These are phyloP conservation scores for Hansenula anomala DNA, from an alignment of 1,139 yeast genomes.

Conservation along the genomic window DNA sequence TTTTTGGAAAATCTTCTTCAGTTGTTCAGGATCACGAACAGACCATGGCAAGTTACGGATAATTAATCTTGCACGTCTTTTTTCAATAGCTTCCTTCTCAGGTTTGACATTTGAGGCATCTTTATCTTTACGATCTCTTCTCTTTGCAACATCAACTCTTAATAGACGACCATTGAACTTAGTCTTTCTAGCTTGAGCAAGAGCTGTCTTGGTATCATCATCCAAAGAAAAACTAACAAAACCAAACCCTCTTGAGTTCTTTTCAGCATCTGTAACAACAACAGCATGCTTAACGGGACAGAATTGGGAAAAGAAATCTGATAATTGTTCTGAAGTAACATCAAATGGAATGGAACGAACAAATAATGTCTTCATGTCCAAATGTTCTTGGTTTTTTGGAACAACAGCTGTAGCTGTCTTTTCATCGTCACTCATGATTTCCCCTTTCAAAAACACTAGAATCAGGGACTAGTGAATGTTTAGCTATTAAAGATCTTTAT, in stretches of 20 bases:
- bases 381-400: constrained; percentile 14
- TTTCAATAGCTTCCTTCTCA: constrained; percentile 31
- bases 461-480: no score
- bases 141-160: constrained; percentile 83
- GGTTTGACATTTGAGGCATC: constrained; percentile 16
- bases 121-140: constrained; percentile 69
- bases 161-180: constrained; percentile 65
- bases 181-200: constrained; percentile 58
- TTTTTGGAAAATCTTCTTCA: constrained; percentile 65
- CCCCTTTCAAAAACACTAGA: no score
- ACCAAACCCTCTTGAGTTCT: constrained; percentile 86
- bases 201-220: constrained; percentile 79
- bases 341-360: constrained; percentile 79
- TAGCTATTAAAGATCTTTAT: no score
- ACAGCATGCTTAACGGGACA: constrained; percentile 96
- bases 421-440: constrained; percentile 4
- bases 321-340: constrained; percentile 75
- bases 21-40: constrained; percentile 67
- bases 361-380: constrained; percentile 61
- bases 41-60: constrained; percentile 96
- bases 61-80: constrained; percentile 79
- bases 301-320: constrained; percentile 82
- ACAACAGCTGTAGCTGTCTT: background rate
- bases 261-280: constrained; percentile 73
- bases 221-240: constrained; percentile 86